Evolutionary conservation across 2,329 filamentous ascomycete genomes (phyloP).

Genomic region (Colletotrichum cuscutae): DNA sequence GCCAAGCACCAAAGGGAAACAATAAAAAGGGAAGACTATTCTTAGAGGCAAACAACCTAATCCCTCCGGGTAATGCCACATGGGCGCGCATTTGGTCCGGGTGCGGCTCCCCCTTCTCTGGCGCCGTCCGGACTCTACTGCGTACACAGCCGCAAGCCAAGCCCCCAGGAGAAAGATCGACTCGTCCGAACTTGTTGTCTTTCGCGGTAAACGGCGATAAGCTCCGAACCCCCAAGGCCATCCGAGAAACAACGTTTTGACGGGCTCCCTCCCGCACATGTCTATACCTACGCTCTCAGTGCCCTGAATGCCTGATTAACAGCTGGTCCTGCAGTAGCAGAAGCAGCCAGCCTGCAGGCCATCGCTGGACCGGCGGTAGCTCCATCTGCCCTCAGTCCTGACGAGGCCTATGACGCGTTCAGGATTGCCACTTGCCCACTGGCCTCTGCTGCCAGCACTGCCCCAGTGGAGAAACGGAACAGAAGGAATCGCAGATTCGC

Average conservation of each 20-base stretch:
- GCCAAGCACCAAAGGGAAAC: neutral
- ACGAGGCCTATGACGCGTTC: constrained; percentile 34
- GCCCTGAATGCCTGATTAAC: neutral
- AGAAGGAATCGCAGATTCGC: neutral
- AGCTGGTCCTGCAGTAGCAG: neutral
- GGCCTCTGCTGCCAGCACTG: constrained; percentile 14
- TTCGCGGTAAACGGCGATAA: neutral
- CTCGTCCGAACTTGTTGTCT: constrained; percentile 6
- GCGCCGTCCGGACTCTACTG: neutral
- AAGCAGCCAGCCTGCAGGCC: neutral
- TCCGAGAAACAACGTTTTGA: neutral
- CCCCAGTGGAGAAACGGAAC: constrained; percentile 18
- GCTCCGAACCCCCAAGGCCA: neutral
- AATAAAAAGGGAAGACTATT: constrained; percentile 6
- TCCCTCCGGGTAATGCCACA: neutral
- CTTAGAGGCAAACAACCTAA: constrained; percentile 2
- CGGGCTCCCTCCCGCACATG: neutral
- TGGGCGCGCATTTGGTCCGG: constrained; percentile 10
- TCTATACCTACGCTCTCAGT: neutral
- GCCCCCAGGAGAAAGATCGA: neutral
- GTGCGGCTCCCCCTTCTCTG: neutral
- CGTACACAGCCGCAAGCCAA: constrained; percentile 1
- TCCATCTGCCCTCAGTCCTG: constrained; percentile 10
- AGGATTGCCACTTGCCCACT: constrained; percentile 21
- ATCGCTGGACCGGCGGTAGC: neutral